These are phyloP conservation scores for Leccinum sublutescens DNA, from an alignment of 768 basidiomycete species.

Conservation along the genomic window DNA sequence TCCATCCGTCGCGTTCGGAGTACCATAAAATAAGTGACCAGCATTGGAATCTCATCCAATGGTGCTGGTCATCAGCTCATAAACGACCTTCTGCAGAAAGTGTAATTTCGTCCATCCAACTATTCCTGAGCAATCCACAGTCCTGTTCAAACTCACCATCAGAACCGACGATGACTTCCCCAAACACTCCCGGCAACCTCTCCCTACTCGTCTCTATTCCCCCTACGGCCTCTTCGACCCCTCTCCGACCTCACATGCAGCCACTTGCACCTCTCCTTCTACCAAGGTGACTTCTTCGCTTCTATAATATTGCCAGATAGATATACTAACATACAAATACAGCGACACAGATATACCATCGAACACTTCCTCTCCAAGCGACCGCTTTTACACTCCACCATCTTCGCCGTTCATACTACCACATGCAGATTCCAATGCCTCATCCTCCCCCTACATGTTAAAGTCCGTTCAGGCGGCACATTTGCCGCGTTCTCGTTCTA, in stretches of 20 bases:
- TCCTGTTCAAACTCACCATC: background rate
- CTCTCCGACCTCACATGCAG: no score
- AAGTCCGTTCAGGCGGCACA: background rate
- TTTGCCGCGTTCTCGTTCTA: background rate
- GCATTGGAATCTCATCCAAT: background rate
- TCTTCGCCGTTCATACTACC: background rate
- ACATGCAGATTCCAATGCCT: background rate
- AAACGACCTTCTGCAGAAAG: background rate
- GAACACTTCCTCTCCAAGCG: background rate
- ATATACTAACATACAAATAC: background rate
- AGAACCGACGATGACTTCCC: no score
- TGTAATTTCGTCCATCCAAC: background rate
- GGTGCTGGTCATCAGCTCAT: background rate
- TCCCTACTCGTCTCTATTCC: no score
- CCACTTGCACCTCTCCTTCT: no score
- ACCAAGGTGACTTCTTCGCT: background rate
- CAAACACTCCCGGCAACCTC: no score
- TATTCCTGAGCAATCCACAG: background rate
- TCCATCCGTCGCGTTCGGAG: background rate
- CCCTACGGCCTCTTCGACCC: no score
- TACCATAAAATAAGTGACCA: background rate
- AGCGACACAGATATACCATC: background rate
- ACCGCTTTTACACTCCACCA: background rate
- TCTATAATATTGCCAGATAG: background rate
- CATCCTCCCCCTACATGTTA: background rate